phyloP scores from a whole-genome alignment of 108 stramenopile species.

The Skeletonema potamos region DNA sequence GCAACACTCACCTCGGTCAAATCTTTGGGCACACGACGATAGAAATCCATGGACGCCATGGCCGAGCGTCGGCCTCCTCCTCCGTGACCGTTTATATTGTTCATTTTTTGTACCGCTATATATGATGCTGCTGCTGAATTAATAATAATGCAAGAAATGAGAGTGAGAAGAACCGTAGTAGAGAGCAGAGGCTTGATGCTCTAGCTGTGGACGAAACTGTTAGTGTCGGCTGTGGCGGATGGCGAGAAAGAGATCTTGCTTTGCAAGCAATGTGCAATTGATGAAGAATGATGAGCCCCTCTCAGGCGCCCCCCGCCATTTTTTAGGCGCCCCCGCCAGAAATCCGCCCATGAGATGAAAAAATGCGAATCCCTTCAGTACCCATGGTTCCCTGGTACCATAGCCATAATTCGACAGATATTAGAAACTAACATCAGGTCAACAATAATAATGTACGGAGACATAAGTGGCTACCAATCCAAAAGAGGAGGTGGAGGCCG shows the following conservation, averaged over 20 bases:
- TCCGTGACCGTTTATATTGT: slow-evolving; percentile 61
- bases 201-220: not conserved
- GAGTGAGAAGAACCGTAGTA: not conserved
- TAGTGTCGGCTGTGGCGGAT: not conserved
- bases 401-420: too few species aligned
- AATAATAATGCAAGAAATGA: slow-evolving; percentile 1
- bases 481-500: not conserved
- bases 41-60: slow-evolving; percentile 77
- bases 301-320: too few species aligned
- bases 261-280: too few species aligned
- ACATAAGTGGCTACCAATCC: not conserved
- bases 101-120: too few species aligned
- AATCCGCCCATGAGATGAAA: too few species aligned
- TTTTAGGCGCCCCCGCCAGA: too few species aligned
- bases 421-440: too few species aligned
- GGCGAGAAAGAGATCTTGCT: too few species aligned
- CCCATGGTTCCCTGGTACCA: too few species aligned
- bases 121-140: not conserved
- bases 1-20: slow-evolving; percentile 74
- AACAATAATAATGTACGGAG: not conserved
- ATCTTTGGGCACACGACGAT: slow-evolving; percentile 82
- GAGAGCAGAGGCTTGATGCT: not conserved
- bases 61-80: slow-evolving; percentile 55
- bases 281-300: too few species aligned
- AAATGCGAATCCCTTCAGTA: too few species aligned